Evolutionary conservation across 768 basidiomycete genomes (phyloP), one percentile per base, ranked within the genome.

Genomic region (Lentinula boryana): DNA sequence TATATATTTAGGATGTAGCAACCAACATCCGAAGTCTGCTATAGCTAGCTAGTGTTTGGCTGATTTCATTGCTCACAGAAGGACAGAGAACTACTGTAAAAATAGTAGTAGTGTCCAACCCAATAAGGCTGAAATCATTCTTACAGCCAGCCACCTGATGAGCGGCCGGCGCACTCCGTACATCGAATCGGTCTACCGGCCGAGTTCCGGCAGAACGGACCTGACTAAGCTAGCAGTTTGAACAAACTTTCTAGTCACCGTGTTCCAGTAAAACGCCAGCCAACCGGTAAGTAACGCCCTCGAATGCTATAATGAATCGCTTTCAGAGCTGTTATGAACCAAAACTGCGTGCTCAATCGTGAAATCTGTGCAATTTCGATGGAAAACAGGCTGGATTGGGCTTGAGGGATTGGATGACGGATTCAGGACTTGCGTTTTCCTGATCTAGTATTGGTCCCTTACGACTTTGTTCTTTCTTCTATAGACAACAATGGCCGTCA

Each of bases 401-500:
- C 62, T 63, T 58, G 33, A 57, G 52, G 58, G 43, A 48, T 54
- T 51, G 68, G 72, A 73, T 75, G 64, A 71, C 70, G 65, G 67
- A 68, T 55, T 67, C 51, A 62, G 58, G n/a, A 38, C 36, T 38
- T 38, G 36, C 13, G 36, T 38, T 38, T 38, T 38, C 48, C 38
- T 58, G 27, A 23, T 9, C 5, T 40, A 15, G 9, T 5, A 27
- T 43, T 10, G 1, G 18, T 32, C 7, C 9, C 33, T 57, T 46
- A 16, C 32, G 33, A 59, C 21, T 31, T 5, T 63, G 23, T n/a
- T 40, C 60, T 50, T 61, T 8, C 33, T 50, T 16, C 48, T 51
- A 3, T 31, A 64, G 63, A 64, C 69, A 71, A 68, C 70, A 71
- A 82, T 81, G 79, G 78, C 78, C 76, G 72, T 82, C 77, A 82